A percentile compares a stretch with the other conserved stretches of the same genome.
phyloP scores from a whole-genome alignment of 371 early-diverging fungal species.

The Mortierella sp. region DNA sequence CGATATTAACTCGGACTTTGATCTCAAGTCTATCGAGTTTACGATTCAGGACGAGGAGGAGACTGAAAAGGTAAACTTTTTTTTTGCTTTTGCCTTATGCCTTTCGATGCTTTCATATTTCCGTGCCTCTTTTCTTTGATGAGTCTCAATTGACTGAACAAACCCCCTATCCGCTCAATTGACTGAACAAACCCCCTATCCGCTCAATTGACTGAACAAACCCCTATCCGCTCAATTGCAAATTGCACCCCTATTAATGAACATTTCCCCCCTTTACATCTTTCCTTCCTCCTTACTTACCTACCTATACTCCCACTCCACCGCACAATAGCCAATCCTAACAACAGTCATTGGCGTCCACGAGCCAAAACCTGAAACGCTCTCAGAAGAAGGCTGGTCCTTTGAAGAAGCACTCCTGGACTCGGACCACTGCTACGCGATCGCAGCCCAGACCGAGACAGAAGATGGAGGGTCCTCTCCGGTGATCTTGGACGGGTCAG shows the following conservation, averaged over 20 bases:
- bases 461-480: not conserved
- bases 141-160: not conserved
- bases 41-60: conserved; percentile 27
- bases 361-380: conserved; percentile 19
- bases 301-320: not conserved
- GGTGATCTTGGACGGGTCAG: conserved; percentile 30
- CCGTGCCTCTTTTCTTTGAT: not conserved
- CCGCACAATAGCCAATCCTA: conserved; percentile 24
- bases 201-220: not conserved
- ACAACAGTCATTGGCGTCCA: conserved; percentile 35
- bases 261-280: not conserved
- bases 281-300: no score
- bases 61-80: conserved; percentile 24
- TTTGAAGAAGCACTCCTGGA: conserved; percentile 54
- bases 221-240: not conserved
- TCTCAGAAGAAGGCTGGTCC: conserved; percentile 39
- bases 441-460: conserved; percentile 36
- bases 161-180: not conserved
- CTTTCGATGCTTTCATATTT: not conserved
- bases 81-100: not conserved
- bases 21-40: conserved; percentile 43
- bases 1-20: conserved; percentile 30
- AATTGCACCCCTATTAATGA: not conserved
- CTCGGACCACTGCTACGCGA: conserved; percentile 46
- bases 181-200: not conserved